These are phyloP conservation scores for Hyaloperonospora arabidopsidis DNA, from an alignment of 352 stramenopile genomes.

Conservation along the genomic window DNA sequence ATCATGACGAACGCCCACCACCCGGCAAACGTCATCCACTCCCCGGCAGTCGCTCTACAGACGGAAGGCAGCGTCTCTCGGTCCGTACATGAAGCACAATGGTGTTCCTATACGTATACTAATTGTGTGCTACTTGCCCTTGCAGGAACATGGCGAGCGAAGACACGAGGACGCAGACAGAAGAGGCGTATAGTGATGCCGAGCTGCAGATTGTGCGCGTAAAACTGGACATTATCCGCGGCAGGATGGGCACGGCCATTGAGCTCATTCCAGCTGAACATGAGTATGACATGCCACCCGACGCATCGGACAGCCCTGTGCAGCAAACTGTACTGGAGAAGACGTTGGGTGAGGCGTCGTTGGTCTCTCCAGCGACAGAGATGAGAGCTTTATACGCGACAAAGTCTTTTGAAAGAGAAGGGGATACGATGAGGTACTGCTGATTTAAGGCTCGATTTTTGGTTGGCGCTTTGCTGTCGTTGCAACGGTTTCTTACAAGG, in stretches of 20 bases:
- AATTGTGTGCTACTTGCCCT: no score
- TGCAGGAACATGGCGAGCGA: no score
- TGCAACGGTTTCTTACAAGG: no score
- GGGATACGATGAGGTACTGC: conserved; percentile 12
- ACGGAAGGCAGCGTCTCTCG: no score
- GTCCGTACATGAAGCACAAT: no score
- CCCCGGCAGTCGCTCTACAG: no score
- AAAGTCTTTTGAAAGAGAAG: not conserved
- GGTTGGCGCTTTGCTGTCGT: not conserved
- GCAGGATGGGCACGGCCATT: conserved; percentile 22
- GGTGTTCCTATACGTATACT: no score
- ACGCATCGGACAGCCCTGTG: conserved; percentile 21
- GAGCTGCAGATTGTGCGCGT: conserved; percentile 34
- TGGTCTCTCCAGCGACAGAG: conserved; percentile 16
- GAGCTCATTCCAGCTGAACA: conserved; percentile 40
- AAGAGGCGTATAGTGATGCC: conserved; percentile 7
- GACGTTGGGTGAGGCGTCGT: conserved; percentile 46
- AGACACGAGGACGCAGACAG: not conserved
- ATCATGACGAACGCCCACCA: no score
- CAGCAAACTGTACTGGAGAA: conserved; percentile 56
- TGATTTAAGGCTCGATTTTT: not conserved
- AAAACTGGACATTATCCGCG: conserved; percentile 37
- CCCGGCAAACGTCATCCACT: no score
- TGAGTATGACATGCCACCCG: conserved; percentile 44
- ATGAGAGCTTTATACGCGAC: conserved; percentile 1